phyloP scores from a whole-genome alignment of 495 filamentous ascomycete genomes.

The Aspergillus egyptiacus region DNA sequence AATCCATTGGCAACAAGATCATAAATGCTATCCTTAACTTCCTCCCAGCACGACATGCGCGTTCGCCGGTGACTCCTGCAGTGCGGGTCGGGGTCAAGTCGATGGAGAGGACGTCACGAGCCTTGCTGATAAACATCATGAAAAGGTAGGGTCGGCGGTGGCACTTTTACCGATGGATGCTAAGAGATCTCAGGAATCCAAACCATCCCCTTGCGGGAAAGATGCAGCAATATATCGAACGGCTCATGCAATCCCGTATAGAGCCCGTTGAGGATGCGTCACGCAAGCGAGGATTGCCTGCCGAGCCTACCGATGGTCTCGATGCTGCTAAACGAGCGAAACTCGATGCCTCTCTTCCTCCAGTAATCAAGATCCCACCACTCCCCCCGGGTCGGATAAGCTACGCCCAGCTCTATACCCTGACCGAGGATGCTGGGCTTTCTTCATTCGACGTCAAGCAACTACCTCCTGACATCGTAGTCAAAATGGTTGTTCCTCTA shows the following conservation, averaged over 20 bases:
- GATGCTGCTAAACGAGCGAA: slow-evolving; percentile 66
- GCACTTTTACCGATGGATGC: background rate
- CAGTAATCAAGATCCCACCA: slow-evolving; percentile 54
- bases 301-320: slow-evolving; percentile 60
- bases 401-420: slow-evolving; percentile 72
- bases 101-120: slow-evolving; percentile 86
- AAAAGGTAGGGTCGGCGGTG: slow-evolving; percentile 53
- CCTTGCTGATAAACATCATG: slow-evolving; percentile 71
- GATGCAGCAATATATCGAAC: slow-evolving; percentile 77
- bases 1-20: slow-evolving; percentile 77
- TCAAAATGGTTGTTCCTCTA: slow-evolving; percentile 68
- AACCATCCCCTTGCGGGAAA: slow-evolving; percentile 58
- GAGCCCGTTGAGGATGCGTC: slow-evolving; percentile 67
- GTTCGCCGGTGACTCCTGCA: slow-evolving; percentile 68
- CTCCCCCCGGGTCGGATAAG: slow-evolving; percentile 68
- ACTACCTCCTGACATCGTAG: slow-evolving; percentile 64
- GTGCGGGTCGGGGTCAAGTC: slow-evolving; percentile 78
- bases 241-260: slow-evolving; percentile 63
- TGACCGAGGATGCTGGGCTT: slow-evolving; percentile 66
- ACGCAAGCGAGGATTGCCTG: slow-evolving; percentile 67
- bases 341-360: slow-evolving; percentile 49
- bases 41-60: slow-evolving; percentile 76
- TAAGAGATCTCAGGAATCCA: slow-evolving; percentile 52
- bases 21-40: slow-evolving; percentile 80
- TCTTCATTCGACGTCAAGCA: slow-evolving; percentile 76